phyloP scores from a whole-genome alignment of 768 basidiomycete genomes.

The Royoungia palumana region DNA sequence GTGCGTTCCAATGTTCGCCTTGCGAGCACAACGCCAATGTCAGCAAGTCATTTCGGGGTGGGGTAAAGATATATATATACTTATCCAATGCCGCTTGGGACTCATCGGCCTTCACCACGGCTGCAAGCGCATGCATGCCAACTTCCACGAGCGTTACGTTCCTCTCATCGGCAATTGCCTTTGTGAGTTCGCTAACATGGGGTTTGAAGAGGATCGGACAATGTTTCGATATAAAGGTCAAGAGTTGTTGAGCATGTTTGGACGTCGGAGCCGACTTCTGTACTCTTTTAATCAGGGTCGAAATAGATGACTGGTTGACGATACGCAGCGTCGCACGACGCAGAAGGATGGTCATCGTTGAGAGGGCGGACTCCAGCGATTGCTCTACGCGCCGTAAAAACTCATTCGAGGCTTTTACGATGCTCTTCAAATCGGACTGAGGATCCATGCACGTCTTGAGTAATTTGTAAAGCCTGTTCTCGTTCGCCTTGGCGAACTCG shows the following conservation, averaged over 20 bases:
- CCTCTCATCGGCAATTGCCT: slow-evolving; percentile 66
- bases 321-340: slow-evolving; percentile 69
- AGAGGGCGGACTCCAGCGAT: slow-evolving; percentile 51
- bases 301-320: slow-evolving; percentile 82
- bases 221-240: slow-evolving; percentile 69
- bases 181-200: slow-evolving; percentile 74
- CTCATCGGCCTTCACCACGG: slow-evolving; percentile 57
- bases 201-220: slow-evolving; percentile 68
- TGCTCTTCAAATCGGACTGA: slow-evolving; percentile 75
- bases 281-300: slow-evolving; percentile 70
- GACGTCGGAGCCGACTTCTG: slow-evolving; percentile 44
- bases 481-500: slow-evolving; percentile 84
- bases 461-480: slow-evolving; percentile 79
- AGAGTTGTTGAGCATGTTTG: slow-evolving; percentile 48
- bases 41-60: not conserved
- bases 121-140: slow-evolving; percentile 73
- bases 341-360: slow-evolving; percentile 70
- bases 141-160: slow-evolving; percentile 55
- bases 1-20: slow-evolving; percentile 71
- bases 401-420: slow-evolving; percentile 81
- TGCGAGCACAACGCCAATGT: not conserved
- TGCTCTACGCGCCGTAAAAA: slow-evolving; percentile 75
- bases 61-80: slow-evolving; percentile 46
- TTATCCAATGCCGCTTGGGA: slow-evolving; percentile 59
- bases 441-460: slow-evolving; percentile 79